Conservation (phyloP, 2,329 filamentous ascomycete genomes). For the Pseudocercospora cruenta region DNA sequence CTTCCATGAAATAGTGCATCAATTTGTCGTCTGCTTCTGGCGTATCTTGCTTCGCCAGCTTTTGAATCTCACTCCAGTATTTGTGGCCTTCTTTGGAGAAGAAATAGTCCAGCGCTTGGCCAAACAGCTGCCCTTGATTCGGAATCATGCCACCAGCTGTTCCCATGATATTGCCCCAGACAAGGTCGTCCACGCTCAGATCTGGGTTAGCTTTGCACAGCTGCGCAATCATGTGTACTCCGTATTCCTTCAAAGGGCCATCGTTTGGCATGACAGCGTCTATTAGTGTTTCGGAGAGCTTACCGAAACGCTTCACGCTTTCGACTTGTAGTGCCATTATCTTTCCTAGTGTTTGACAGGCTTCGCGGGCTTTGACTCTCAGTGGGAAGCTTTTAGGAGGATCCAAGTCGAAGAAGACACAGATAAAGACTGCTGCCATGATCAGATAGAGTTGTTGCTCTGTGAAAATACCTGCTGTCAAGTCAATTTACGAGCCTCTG, state of each 20-base stretch:
- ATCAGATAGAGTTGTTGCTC: constrained; percentile 59
- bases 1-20: constrained; percentile 56
- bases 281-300: constrained; percentile 47
- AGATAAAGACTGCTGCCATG: constrained; percentile 57
- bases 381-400: constrained; percentile 57
- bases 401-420: constrained; percentile 60
- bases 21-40: constrained; percentile 53
- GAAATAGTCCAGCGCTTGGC: constrained; percentile 61
- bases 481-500: not conserved
- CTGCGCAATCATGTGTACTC: constrained; percentile 59
- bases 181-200: constrained; percentile 52
- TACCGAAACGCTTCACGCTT: constrained; percentile 45
- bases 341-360: constrained; percentile 55
- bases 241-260: constrained; percentile 55
- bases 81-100: constrained; percentile 50
- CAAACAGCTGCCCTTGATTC: constrained; percentile 62
- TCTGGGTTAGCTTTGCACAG: constrained; percentile 51
- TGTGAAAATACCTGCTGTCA: constrained; percentile 53
- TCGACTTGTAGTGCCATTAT: constrained; percentile 55
- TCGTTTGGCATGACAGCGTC: constrained; percentile 42
- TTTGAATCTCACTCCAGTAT: constrained; percentile 45
- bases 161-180: constrained; percentile 62
- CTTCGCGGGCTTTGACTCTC: constrained; percentile 52
- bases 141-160: constrained; percentile 60
- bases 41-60: constrained; percentile 51